These are phyloP conservation scores for Cytospora piceicola DNA, from an alignment of 2,329 filamentous ascomycete species.

Conservation along the genomic window DNA sequence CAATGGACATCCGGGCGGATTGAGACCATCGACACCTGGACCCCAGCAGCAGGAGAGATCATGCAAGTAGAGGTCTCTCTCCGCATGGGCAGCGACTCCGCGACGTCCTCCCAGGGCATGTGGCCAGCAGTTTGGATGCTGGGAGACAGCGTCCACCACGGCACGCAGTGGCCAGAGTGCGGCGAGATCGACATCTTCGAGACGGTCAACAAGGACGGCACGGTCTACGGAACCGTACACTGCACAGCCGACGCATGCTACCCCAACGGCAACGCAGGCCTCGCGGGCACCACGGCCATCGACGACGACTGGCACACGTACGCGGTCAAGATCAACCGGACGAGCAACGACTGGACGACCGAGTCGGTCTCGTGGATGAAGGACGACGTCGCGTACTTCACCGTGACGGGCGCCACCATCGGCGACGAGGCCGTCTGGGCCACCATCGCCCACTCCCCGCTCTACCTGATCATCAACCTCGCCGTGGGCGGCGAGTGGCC, in stretches of 20 bases:
- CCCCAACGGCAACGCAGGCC: conserved; percentile 46
- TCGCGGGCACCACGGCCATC: conserved; percentile 30
- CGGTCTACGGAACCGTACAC: conserved; percentile 56
- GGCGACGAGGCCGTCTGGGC: conserved; percentile 50
- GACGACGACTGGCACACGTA: conserved; percentile 52
- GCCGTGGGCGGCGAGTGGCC: conserved; percentile 61
- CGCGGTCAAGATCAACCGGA: conserved; percentile 55
- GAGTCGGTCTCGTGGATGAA: conserved; percentile 58
- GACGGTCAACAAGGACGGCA: conserved; percentile 53
- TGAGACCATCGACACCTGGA: conserved; percentile 53
- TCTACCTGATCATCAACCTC: conserved; percentile 59
- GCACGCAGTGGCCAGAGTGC: conserved; percentile 54
- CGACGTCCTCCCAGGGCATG: conserved; percentile 52
- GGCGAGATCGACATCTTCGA: conserved; percentile 65
- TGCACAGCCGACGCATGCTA: conserved; percentile 52
- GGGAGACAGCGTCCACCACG: conserved; percentile 53
- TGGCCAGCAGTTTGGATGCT: conserved; percentile 65
- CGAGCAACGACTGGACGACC: conserved; percentile 47
- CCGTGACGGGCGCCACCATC: conserved; percentile 50
- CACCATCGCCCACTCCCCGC: conserved; percentile 52
- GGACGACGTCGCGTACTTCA: conserved; percentile 50
- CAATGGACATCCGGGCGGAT: conserved; percentile 60
- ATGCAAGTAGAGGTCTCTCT: conserved; percentile 53
- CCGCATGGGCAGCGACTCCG: conserved; percentile 49
- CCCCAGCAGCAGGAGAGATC: conserved; percentile 49